phyloP scores from a whole-genome alignment of 176 grass and related monocot genomes.

The Zoysia pacifica region DNA sequence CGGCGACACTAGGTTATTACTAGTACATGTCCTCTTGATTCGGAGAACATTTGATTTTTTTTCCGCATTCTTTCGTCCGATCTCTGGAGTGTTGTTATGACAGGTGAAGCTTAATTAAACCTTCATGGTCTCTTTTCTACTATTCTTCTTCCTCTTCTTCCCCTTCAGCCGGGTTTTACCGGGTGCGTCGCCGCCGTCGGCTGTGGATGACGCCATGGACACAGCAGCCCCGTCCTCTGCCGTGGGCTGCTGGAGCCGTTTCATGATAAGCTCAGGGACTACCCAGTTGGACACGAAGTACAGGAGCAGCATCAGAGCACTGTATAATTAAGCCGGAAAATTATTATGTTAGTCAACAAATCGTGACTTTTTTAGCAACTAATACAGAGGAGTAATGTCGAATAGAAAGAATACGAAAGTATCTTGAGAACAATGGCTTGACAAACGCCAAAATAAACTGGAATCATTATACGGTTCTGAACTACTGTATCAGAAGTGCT shows the following conservation, averaged over 20 bases:
- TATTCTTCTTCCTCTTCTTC: constrained; percentile 47
- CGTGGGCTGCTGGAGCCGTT: constrained; percentile 6
- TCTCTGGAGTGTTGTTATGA: neutral
- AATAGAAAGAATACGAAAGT: neutral
- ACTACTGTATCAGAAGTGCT: too few species aligned
- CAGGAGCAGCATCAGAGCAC: constrained; percentile 49
- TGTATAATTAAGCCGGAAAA: neutral
- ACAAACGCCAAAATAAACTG: neutral
- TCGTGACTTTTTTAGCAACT: neutral
- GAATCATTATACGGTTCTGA: neutral
- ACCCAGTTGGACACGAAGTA: constrained; percentile 59
- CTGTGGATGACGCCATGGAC: neutral
- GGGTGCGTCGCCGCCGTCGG: neutral
- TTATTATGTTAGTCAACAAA: neutral
- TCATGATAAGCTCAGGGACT: constrained; percentile 47
- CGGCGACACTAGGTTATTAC: too few species aligned
- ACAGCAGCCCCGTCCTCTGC: constrained; percentile 14
- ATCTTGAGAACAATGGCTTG: neutral
- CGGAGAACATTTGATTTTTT: neutral
- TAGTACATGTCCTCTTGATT: too few species aligned
- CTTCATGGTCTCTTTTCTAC: constrained; percentile 23
- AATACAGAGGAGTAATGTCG: neutral
- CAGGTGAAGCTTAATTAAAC: neutral
- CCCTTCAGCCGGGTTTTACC: constrained; percentile 17
- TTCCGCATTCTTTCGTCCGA: neutral